Evolutionary conservation across 257 asterid genomes (phyloP).

Genomic region (Coffea canephora): DNA sequence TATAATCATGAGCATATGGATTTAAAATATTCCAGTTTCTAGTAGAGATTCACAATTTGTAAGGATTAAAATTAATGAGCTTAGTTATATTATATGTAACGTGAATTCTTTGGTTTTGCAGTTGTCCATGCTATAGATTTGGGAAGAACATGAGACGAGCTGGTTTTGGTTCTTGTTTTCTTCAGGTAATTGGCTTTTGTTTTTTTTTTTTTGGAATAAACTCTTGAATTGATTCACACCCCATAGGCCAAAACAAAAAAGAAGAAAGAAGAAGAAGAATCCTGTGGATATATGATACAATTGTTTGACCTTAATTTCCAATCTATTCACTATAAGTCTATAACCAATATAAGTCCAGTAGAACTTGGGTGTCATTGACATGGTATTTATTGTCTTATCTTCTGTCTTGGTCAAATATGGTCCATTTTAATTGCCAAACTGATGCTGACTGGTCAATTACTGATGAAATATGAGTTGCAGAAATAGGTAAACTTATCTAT

Average conservation of each 20-base stretch:
- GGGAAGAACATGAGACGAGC: conserved; percentile 96
- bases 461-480: background rate
- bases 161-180: conserved; percentile 81
- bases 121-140: conserved; percentile 93
- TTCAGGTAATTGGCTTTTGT: conserved; percentile 61
- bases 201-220: background rate
- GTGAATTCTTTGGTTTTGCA: conserved; percentile 43
- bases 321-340: too few species aligned
- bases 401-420: background rate
- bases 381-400: background rate
- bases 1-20: background rate
- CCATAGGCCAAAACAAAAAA: too few species aligned
- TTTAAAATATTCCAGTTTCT: conserved; percentile 2
- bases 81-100: conserved; percentile 11
- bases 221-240: background rate
- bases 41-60: conserved; percentile 5
- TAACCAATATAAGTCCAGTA: background rate
- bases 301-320: background rate
- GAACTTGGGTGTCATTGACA: background rate
- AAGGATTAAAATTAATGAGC: conserved; percentile 7
- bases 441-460: background rate
- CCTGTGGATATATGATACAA: background rate
- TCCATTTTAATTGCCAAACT: background rate
- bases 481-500: background rate
- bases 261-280: background rate